A percentile compares a stretch with the other conserved stretches of the same genome.
Conservation (phyloP, 176 grass and related monocot genomes). For the Rhynchospora tenuis region DNA sequence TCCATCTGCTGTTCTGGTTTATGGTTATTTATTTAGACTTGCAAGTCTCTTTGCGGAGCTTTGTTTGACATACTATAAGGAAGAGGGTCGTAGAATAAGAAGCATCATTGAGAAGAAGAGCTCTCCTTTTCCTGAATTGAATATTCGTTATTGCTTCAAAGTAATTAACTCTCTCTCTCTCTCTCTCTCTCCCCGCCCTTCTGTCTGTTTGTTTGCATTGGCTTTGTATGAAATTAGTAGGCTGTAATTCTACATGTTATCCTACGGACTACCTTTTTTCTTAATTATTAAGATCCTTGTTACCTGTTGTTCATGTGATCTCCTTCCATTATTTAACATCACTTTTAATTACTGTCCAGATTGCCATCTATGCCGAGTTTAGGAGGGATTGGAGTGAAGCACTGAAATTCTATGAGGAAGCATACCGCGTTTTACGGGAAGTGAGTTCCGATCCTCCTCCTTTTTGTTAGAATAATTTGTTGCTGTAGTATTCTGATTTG, state of each 20-base stretch:
- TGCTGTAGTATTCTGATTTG: background rate
- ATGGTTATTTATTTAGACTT: slow-evolving; percentile 38
- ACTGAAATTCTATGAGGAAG: slow-evolving; percentile 94
- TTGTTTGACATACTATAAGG: slow-evolving; percentile 86
- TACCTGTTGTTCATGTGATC: slow-evolving; percentile 8
- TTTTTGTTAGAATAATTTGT: slow-evolving; percentile 9
- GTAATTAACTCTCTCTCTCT: slow-evolving; percentile 21
- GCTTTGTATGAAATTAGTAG: background rate
- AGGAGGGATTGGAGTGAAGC: slow-evolving; percentile 92
- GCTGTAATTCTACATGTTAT: background rate
- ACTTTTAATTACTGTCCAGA: slow-evolving; percentile 37
- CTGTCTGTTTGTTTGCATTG: background rate
- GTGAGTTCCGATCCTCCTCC: slow-evolving; percentile 40
- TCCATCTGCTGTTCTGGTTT: background rate
- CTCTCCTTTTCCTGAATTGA: slow-evolving; percentile 72
- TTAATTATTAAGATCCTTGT: background rate
- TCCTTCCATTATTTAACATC: background rate
- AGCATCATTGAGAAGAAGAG: slow-evolving; percentile 82
- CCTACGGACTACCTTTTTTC: background rate
- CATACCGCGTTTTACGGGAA: slow-evolving; percentile 74
- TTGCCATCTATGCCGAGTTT: slow-evolving; percentile 94
- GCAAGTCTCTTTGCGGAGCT: slow-evolving; percentile 66
- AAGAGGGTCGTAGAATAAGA: slow-evolving; percentile 76
- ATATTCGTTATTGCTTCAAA: slow-evolving; percentile 90
- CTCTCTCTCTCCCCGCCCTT: background rate